Conservation (phyloP, 148 eudicot species). For the Chenopodium formosanum region DNA sequence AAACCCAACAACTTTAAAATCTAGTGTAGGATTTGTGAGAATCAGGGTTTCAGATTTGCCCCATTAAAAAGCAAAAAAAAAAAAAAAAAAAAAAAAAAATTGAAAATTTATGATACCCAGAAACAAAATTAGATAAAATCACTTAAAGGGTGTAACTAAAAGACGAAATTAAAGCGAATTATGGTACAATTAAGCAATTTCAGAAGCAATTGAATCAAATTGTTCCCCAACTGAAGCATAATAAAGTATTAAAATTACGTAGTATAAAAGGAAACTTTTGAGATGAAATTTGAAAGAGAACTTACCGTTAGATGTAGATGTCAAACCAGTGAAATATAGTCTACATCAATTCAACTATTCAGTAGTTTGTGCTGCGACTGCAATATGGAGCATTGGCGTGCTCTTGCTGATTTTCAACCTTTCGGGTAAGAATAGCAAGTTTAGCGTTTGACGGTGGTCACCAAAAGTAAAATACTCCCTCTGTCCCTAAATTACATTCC, state of each 20-base stretch:
- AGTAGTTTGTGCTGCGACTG: not conserved
- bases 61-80: not conserved
- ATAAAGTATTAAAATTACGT: not conserved
- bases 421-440: too few relatives aligned
- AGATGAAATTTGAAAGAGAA: not conserved
- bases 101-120: not conserved
- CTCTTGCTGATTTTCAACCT: not conserved
- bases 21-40: not conserved
- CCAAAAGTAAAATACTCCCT: too few relatives aligned
- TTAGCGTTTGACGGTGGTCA: too few relatives aligned
- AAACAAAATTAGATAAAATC: not conserved
- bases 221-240: not conserved
- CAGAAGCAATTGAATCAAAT: not conserved
- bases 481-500: too few relatives aligned
- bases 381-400: not conserved
- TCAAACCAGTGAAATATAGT: not conserved
- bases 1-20: not conserved
- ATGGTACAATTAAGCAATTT: not conserved
- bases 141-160: not conserved
- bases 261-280: too few relatives aligned
- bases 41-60: not conserved
- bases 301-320: not conserved
- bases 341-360: not conserved
- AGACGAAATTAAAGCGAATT: not conserved
- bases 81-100: too few relatives aligned